Evolutionary conservation across 1,284 basidiomycete species (phyloP).

Genomic region (Fomitopsis betulina): DNA sequence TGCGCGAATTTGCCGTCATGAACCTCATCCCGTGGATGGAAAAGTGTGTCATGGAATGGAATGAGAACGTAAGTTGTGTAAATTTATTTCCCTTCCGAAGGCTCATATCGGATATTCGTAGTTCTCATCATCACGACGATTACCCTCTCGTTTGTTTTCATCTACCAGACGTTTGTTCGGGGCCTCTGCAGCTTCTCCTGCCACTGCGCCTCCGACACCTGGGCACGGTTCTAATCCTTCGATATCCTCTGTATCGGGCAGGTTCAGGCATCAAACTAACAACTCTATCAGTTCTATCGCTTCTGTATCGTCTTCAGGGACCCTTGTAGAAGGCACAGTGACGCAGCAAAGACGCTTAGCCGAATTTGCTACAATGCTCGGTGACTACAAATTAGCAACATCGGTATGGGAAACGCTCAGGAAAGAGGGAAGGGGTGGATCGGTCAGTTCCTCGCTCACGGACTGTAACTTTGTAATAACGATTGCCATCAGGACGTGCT

Average conservation of each 20-base stretch:
- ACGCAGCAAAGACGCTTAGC: conserved; percentile 84
- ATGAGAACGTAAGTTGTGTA: conserved; percentile 64
- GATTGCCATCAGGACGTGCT: conserved; percentile 55
- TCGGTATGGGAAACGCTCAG: conserved; percentile 83
- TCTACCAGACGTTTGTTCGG: conserved; percentile 91
- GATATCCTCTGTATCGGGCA: conserved; percentile 39
- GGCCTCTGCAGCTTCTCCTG: conserved; percentile 40
- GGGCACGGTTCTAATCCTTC: conserved; percentile 27
- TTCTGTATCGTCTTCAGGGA: conserved; percentile 22
- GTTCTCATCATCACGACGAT: conserved; percentile 79
- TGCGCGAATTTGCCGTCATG: conserved; percentile 89
- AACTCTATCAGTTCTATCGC: conserved; percentile 31
- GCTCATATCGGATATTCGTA: conserved; percentile 24
- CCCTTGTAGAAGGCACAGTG: conserved; percentile 31
- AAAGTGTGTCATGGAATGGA: conserved; percentile 89
- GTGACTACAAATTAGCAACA: conserved; percentile 85
- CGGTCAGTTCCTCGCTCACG: conserved; percentile 43
- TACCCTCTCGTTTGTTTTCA: conserved; percentile 79
- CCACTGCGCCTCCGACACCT: conserved; percentile 37
- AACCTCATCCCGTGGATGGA: conserved; percentile 97
- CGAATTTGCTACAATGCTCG: conserved; percentile 91
- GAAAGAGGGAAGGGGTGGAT: conserved; percentile 76
- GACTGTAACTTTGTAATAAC: neutral
- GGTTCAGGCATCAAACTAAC: conserved; percentile 35
- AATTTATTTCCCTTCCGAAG: neutral